A percentile compares a stretch with the other conserved stretches of the same genome.
Evolutionary conservation across 306 rosid genomes (phyloP).

Genomic region (Purshia tridentata): DNA sequence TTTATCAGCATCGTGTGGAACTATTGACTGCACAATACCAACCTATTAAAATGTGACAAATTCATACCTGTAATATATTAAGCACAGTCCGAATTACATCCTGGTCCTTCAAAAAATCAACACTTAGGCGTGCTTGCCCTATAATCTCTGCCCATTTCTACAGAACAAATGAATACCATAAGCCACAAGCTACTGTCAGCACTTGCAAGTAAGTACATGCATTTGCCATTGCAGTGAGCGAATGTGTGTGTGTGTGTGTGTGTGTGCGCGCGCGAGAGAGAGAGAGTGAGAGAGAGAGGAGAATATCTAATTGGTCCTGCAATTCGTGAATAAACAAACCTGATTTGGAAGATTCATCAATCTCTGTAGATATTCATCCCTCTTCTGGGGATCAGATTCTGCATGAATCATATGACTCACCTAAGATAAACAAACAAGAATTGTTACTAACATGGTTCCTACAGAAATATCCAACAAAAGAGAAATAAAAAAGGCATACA

Average conservation of each 20-base stretch:
- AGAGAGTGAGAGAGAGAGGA: neutral
- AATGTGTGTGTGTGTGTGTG: neutral
- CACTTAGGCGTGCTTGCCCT: conserved; percentile 89
- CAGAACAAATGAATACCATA: conserved; percentile 13
- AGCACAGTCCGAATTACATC: conserved; percentile 87
- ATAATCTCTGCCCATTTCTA: conserved; percentile 97
- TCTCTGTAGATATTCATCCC: conserved; percentile 90
- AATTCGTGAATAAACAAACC: conserved; percentile 34
- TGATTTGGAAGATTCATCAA: conserved; percentile 93
- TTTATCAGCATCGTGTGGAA: neutral
- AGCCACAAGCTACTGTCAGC: neutral
- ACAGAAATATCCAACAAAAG: neutral
- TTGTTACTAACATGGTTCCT: neutral
- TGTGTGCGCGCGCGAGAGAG: neutral
- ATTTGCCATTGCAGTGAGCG: neutral
- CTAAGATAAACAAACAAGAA: conserved; percentile 35
- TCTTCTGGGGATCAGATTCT: conserved; percentile 78
- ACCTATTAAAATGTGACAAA: neutral
- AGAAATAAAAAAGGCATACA: conserved; percentile 42
- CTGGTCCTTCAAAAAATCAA: conserved; percentile 82
- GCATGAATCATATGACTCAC: conserved; percentile 98
- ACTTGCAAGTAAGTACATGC: neutral
- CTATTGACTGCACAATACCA: neutral
- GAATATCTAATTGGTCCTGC: neutral
- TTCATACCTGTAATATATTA: conserved; percentile 81